phyloP scores from a whole-genome alignment of 176 grass and related monocot species.

The Miscanthus lutarioriparius region DNA sequence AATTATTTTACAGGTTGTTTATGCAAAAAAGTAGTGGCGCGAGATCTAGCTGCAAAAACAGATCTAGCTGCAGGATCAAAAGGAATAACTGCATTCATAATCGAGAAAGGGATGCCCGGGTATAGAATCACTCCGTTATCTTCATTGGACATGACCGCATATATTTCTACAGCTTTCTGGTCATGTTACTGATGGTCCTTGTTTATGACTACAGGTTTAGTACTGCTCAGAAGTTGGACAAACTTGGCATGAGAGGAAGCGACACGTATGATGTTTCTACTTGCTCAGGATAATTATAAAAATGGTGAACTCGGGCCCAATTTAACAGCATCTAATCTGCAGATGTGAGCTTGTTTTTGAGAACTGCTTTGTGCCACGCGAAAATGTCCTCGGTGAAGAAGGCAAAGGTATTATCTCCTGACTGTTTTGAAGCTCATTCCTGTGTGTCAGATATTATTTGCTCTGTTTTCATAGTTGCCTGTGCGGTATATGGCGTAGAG shows the following conservation, averaged over 20 bases:
- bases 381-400: slow-evolving; percentile 85
- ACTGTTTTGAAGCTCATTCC: slow-evolving; percentile 16
- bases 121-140: slow-evolving; percentile 35
- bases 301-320: not conserved
- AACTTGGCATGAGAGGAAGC: slow-evolving; percentile 96
- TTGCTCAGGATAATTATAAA: not conserved
- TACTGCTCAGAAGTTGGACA: slow-evolving; percentile 96
- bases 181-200: not conserved
- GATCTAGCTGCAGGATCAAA: slow-evolving; percentile 79
- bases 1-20: slow-evolving; percentile 90
- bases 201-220: slow-evolving; percentile 64
- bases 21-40: no score
- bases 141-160: not conserved
- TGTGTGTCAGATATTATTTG: no score
- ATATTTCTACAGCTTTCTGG: not conserved
- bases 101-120: slow-evolving; percentile 97
- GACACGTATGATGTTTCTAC: slow-evolving; percentile 76
- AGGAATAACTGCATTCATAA: slow-evolving; percentile 98
- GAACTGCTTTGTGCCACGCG: slow-evolving; percentile 93
- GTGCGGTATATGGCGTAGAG: not conserved
- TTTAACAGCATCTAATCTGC: slow-evolving; percentile 31
- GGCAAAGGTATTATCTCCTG: slow-evolving; percentile 67
- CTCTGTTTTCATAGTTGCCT: slow-evolving; percentile 12
- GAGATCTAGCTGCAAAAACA: slow-evolving; percentile 82
- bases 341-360: slow-evolving; percentile 99